phyloP scores from a whole-genome alignment of 495 filamentous ascomycete genomes.

The Lasiosphaeria ovina region DNA sequence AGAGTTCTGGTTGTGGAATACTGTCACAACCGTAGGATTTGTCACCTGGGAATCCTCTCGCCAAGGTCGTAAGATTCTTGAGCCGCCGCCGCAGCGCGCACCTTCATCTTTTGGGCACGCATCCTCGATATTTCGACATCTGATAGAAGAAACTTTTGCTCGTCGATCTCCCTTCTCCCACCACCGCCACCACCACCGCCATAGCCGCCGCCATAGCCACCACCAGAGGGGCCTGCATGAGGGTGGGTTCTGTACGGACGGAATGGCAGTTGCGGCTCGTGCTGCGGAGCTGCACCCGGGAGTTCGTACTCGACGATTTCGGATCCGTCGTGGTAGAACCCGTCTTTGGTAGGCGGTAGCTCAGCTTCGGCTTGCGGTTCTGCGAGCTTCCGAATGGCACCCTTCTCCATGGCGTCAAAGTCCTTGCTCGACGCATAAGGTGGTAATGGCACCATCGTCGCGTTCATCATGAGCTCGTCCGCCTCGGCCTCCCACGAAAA shows the following conservation, averaged over 20 bases:
- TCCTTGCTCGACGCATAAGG: conserved; percentile 33
- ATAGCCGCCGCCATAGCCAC: not conserved
- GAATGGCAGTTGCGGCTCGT: conserved; percentile 26
- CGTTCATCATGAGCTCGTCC: conserved; percentile 15
- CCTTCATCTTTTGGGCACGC: conserved; percentile 24
- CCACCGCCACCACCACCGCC: conserved; percentile 1
- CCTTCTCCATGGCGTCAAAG: conserved; percentile 32
- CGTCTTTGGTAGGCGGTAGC: conserved; percentile 37
- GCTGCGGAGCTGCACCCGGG: conserved; percentile 23
- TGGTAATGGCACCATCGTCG: conserved; percentile 26
- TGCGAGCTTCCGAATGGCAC: conserved; percentile 31
- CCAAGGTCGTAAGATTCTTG: conserved; percentile 17
- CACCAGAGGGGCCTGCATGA: conserved; percentile 12
- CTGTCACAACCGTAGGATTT: not conserved
- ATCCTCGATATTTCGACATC: conserved; percentile 25
- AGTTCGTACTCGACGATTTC: conserved; percentile 32
- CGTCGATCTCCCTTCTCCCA: conserved; percentile 26
- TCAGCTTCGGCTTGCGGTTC: conserved; percentile 32
- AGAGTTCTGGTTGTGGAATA: too few species aligned
- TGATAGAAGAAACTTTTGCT: conserved; percentile 33
- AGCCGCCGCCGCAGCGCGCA: conserved; percentile 7
- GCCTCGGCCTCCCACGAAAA: conserved; percentile 26
- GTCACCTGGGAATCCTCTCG: conserved; percentile 8
- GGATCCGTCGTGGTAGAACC: conserved; percentile 26
- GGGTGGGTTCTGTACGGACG: conserved; percentile 18